These are phyloP conservation scores for Kwoniella newhampshirensis DNA, from an alignment of 768 basidiomycete genomes.

Conservation along the genomic window DNA sequence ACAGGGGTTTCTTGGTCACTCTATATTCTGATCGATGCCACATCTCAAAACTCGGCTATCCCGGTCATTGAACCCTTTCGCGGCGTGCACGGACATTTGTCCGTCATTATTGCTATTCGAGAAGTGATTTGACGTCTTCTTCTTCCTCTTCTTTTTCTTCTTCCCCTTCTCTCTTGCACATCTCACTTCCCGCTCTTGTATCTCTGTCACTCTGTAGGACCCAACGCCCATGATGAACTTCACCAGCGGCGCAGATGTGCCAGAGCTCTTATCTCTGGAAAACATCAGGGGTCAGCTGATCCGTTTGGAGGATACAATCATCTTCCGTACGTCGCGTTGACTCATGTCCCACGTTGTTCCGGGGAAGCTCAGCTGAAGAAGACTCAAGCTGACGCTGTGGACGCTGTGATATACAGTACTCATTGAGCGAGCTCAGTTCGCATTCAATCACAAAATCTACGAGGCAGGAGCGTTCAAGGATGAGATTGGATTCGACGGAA, in stretches of 20 bases:
- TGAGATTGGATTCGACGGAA: slow-evolving; percentile 72
- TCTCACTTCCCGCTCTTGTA: no score
- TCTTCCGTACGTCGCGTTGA: slow-evolving; percentile 68
- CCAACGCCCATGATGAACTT: slow-evolving; percentile 45
- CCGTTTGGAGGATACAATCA: slow-evolving; percentile 97
- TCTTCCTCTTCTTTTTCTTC: no score
- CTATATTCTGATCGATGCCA: no score
- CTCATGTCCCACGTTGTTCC: no score
- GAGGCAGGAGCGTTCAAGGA: slow-evolving; percentile 72
- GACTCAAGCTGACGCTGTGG: background rate
- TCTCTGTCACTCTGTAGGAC: no score
- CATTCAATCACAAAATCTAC: slow-evolving; percentile 88
- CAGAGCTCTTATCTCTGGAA: slow-evolving; percentile 81
- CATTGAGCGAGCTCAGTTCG: slow-evolving; percentile 96
- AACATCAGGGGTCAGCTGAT: slow-evolving; percentile 81
- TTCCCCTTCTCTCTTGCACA: no score
- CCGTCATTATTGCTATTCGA: no score
- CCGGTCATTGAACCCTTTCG: no score
- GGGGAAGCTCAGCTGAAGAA: slow-evolving; percentile 7
- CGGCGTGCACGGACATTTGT: no score
- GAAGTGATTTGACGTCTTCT: no score
- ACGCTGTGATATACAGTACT: slow-evolving; percentile 57
- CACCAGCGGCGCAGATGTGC: slow-evolving; percentile 41
- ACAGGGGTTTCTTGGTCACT: no score
- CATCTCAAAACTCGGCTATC: no score